Base-by-base conservation (phyloP, 768 basidiomycete species). In the Tulasnella sp. region DNA sequence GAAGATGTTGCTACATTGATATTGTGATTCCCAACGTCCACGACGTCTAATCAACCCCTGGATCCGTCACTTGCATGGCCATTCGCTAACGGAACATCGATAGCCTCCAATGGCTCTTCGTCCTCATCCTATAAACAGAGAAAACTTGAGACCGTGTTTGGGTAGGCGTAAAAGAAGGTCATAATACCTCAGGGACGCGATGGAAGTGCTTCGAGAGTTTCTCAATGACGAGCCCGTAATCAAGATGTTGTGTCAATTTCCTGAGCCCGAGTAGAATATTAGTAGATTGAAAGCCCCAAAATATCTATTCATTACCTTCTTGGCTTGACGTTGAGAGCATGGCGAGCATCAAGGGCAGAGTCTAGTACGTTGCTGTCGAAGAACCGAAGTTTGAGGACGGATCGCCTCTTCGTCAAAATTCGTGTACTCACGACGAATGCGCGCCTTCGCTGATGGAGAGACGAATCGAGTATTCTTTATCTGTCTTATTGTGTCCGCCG, bases 401-500 rank as follows among this genome's bases (percentile, higher is more conserved):
- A 11, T 50, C 48, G 48, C 18, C 22, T 50, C 48, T 50, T 50
- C 48, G 48, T 20, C 48, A 50, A 16, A 7, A 4, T 22, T 20
- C 48, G 20, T 50, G 18, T 20, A 74, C 78, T 31, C 44, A 80
- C 78, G 64, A 96, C 24, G 96, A 97, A 86, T 99, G 98, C n/a
- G 98, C 98, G 31, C 98, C 98, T 86, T 98, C 97, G 83, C 96
- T 97, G 54, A 99, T 87, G 28, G 96, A 96, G 48, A 99, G 88
- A 83, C 91, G 92, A 86, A 99, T 96, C 18, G 96, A 97, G 84
- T 97, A 98, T 84, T 99, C 97, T 86, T 98, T 98, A 87, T 96
- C 94, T 18, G 94, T 94, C 84, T 95, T 94, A 41, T 92, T 92
- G 72, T 94, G 90, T 1, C 94, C 94, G 83, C 92, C 91, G 85